Base-by-base conservation (phyloP, 2,329 filamentous ascomycete genomes). In the Cladosporium sp. region DNA sequence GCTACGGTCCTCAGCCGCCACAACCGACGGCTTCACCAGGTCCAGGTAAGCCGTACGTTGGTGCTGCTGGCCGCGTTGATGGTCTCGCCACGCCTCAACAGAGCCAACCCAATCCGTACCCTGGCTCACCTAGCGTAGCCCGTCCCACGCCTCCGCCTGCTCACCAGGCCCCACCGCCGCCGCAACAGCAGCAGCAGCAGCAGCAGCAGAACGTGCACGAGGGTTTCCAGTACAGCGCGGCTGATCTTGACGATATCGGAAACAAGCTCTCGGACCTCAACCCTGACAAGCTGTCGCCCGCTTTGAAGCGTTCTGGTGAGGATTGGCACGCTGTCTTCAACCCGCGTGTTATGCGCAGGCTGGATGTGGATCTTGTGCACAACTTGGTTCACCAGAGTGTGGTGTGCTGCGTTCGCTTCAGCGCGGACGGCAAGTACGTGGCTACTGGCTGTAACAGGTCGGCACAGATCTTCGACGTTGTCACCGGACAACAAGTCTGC, bases 271-370 rank as follows among this genome's bases (percentile, higher is more conserved):
- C 91, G 60, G 94, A 98, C 70, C 85, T 97, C 67, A 92, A 97
- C 71, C 88, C 91, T 7, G 93, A 97, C 67, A 88, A 92, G 67
- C 85, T 98, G 48, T 92, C 93, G 32, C 86, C 90, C 1, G 89
- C 93, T 72, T 88, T 93, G 69, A 98, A 98, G 85, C 93, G 94
- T 76, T 91, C 92, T 65, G 91, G 92, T 32, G 83, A 87, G 53
- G 95, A 98, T 77, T 99, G 95, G 95, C 96, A 96, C 76, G 94
- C 92, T 53, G 91, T 98, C 70, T 99, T 97, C 85, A 97, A 99
- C 80, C 93, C 94, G 53, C 87, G 90, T 65, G 91, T 97, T 43
- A 92, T 91, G 68, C 92, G 95, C 66, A 88, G 93, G 60, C 83
- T 99, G 60, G 95, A 99, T 76, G 93, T 99, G 63, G 93, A 97